Evolutionary conservation across 176 grass and related monocot species (phyloP), one percentile per base, ranked within the genome.

Genomic region (Pharus latifolius): DNA sequence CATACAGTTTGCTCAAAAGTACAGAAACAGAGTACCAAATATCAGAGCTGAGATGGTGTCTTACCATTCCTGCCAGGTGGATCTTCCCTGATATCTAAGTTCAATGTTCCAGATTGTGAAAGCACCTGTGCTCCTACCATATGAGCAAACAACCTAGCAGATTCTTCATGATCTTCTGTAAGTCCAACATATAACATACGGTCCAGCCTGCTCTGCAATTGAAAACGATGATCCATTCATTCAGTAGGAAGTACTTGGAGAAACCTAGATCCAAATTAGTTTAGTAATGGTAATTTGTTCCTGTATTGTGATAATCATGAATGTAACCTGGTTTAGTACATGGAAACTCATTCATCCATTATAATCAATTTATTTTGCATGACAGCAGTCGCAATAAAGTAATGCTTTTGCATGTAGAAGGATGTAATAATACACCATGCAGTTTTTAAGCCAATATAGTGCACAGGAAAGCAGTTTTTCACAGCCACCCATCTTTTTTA

Each of bases 121-220:
- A 99, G 90, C 37, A 94, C 85, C 78, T 99, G 95, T 50, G 95
- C 87, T 72, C 90, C 95, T 75, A 99, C 95, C 87, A 99, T 83
- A 76, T 87, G 86, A 70, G 80, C 84, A 88, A 99, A 99, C 84
- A 99, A 82, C 16, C 84, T 82, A 2, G 87, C 87, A 35, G 90
- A 99, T 84, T 91, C 88, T 80, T 99, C 87, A 84, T 95, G 96
- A 30, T 91, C 90, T 74, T 95, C 90, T 13, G 87, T 95, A 47
- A 99, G 64, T 70, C 96, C 96, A 31, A 99, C 82, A 30, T 99
- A 99, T 0, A 99, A 64, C 96, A 99, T 99, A 44, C 70, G 63
- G 58, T 99, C 87, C 76, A 99, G 69, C 73, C 96, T 94, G 72
- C 63, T 77, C 96, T 99, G 87, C 78, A 70, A 73, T 80, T 63